phyloP scores from a whole-genome alignment of 495 filamentous ascomycete species.

The Aspergillus bertholletiae region DNA sequence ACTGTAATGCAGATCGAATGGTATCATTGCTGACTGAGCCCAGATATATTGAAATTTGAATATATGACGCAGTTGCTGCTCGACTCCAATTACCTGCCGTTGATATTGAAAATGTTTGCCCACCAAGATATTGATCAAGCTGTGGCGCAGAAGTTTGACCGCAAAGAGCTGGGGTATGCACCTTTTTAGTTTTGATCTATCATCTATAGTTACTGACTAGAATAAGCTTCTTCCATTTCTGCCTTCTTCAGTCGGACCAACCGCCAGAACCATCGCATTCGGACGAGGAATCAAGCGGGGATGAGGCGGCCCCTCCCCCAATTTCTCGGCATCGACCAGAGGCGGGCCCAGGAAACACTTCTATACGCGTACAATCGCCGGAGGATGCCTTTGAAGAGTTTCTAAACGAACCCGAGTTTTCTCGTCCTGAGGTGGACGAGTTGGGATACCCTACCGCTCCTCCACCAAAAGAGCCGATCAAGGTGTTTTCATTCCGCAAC shows the following conservation, averaged over 20 bases:
- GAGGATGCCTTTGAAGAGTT: slow-evolving; percentile 34
- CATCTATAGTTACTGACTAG: slow-evolving; percentile 13
- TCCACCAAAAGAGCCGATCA: slow-evolving; percentile 75
- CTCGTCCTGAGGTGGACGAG: slow-evolving; percentile 82
- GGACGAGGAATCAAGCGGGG: slow-evolving; percentile 45
- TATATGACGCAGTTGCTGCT: slow-evolving; percentile 90
- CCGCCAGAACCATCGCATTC: slow-evolving; percentile 27
- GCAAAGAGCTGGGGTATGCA: slow-evolving; percentile 73
- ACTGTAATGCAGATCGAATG: background rate
- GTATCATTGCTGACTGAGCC: slow-evolving; percentile 15
- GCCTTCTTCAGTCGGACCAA: slow-evolving; percentile 55
- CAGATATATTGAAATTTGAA: slow-evolving; percentile 93
- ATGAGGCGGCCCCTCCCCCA: slow-evolving; percentile 82
- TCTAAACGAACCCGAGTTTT: slow-evolving; percentile 30
- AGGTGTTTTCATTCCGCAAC: slow-evolving; percentile 85
- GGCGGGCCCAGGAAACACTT: slow-evolving; percentile 21
- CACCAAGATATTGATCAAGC: slow-evolving; percentile 87
- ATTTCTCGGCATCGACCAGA: slow-evolving; percentile 56
- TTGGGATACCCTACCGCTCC: slow-evolving; percentile 67
- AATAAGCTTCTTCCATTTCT: slow-evolving; percentile 85
- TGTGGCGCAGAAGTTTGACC: slow-evolving; percentile 81
- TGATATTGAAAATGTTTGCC: slow-evolving; percentile 88
- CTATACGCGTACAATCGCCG: slow-evolving; percentile 23
- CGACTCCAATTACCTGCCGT: slow-evolving; percentile 88
- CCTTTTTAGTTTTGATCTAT: background rate